These are phyloP conservation scores for Mollisia scopiformis DNA, from an alignment of 2,329 filamentous ascomycete genomes.

Conservation along the genomic window DNA sequence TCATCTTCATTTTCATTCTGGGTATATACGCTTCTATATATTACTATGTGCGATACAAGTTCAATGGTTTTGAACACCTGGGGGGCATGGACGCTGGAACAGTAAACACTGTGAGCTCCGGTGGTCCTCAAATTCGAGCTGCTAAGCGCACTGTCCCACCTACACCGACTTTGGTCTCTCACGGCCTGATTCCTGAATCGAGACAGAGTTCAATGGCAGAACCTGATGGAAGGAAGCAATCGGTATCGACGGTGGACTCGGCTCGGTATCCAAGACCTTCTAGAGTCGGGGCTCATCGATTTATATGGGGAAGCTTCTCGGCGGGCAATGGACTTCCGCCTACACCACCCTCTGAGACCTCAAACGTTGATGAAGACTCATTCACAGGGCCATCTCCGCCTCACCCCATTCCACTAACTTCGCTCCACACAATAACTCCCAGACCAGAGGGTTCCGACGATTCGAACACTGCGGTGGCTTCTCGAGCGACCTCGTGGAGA, in stretches of 20 bases:
- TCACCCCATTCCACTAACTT: constrained; percentile 16
- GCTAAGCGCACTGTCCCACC: constrained; percentile 24
- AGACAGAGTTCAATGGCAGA: constrained; percentile 15
- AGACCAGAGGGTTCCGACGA: background rate
- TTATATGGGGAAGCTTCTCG: constrained; percentile 34
- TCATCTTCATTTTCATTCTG: constrained; percentile 67
- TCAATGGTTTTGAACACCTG: constrained; percentile 31
- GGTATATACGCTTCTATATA: constrained; percentile 72
- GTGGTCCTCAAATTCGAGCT: constrained; percentile 5
- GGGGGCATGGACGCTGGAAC: constrained; percentile 12
- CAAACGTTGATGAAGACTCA: constrained; percentile 24
- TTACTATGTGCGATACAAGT: constrained; percentile 57
- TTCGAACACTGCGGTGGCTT: constrained; percentile 12
- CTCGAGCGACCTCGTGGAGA: constrained; percentile 24
- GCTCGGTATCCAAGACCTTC: constrained; percentile 8
- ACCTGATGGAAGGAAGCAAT: constrained; percentile 18
- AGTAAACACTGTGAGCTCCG: constrained; percentile 11
- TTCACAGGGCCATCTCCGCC: constrained; percentile 24
- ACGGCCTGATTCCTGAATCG: constrained; percentile 33
- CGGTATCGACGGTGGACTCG: constrained; percentile 22
- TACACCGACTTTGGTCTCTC: constrained; percentile 27
- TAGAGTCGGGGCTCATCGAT: constrained; percentile 27
- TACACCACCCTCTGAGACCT: constrained; percentile 24
- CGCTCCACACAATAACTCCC: constrained; percentile 5
- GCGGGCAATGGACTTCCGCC: constrained; percentile 15